phyloP scores from a whole-genome alignment of 2,329 filamentous ascomycete species.

The Sarocladium oryzae region DNA sequence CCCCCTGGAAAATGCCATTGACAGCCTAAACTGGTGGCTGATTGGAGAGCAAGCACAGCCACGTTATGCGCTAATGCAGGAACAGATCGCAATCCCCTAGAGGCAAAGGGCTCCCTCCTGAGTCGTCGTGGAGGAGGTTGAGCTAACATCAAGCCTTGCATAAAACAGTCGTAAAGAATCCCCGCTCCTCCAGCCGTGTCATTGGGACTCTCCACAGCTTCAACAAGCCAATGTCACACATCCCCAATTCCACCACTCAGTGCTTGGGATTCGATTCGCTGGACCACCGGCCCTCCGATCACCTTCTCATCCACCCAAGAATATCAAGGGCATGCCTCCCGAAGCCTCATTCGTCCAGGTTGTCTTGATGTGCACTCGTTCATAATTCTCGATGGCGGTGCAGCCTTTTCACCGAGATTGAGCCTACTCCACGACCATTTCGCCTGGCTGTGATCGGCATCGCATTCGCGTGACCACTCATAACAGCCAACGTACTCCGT shows the following conservation, averaged over 20 bases:
- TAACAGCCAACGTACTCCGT: too few species aligned
- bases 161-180: background rate
- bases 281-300: too few species aligned
- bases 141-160: background rate
- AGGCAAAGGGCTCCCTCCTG: background rate
- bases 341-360: too few species aligned
- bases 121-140: background rate
- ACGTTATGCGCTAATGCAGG: slow-evolving; percentile 15
- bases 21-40: background rate
- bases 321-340: too few species aligned
- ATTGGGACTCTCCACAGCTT: too few species aligned
- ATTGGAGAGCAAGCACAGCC: background rate
- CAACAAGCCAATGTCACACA: too few species aligned
- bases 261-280: too few species aligned
- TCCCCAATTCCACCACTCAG: too few species aligned
- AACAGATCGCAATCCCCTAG: slow-evolving; percentile 11
- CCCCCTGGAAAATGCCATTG: background rate
- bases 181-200: too few species aligned
- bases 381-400: background rate
- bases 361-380: background rate
- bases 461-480: background rate
- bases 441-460: background rate
- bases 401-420: background rate
- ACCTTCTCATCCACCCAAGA: too few species aligned
- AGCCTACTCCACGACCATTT: background rate